These are phyloP conservation scores for Sambucus nigra DNA, from an alignment of 129 eudicot genomes.

Conservation along the genomic window DNA sequence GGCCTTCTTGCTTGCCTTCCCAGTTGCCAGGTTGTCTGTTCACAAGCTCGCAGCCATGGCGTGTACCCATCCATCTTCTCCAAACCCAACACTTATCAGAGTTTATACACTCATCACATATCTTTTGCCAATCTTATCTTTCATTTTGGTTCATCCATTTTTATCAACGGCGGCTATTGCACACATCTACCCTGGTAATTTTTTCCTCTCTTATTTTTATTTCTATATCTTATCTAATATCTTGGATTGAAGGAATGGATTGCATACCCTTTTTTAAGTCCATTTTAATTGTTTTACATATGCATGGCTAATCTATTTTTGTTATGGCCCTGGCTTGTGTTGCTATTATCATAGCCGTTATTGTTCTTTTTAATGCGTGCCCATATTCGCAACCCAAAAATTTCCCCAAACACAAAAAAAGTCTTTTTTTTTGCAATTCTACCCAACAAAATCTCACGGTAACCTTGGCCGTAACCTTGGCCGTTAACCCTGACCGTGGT, in stretches of 20 bases:
- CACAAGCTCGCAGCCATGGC: slow-evolving; percentile 7
- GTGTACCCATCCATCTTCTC: not conserved
- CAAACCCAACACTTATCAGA: not conserved
- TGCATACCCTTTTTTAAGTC: not conserved
- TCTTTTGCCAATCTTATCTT: slow-evolving; percentile 2
- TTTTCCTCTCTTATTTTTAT: not conserved
- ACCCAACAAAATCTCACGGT: no score
- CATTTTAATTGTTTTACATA: no score
- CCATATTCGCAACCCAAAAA: no score
- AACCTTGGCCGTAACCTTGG: no score
- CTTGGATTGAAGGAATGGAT: not conserved
- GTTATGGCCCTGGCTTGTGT: no score
- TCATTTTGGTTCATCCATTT: slow-evolving; percentile 11
- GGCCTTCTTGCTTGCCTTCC: slow-evolving; percentile 3
- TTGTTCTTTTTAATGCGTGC: not conserved
- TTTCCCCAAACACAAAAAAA: no score
- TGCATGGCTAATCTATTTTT: no score
- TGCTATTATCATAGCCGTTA: not conserved
- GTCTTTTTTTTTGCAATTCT: no score
- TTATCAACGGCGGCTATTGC: slow-evolving; percentile 14
- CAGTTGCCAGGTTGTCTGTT: no score
- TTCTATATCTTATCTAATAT: not conserved
- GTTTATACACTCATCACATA: not conserved
- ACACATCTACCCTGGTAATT: slow-evolving; percentile 16
- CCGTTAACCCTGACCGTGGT: no score